Base-by-base conservation (phyloP, 2,329 filamentous ascomycete species). In the Xylaria sp. region DNA sequence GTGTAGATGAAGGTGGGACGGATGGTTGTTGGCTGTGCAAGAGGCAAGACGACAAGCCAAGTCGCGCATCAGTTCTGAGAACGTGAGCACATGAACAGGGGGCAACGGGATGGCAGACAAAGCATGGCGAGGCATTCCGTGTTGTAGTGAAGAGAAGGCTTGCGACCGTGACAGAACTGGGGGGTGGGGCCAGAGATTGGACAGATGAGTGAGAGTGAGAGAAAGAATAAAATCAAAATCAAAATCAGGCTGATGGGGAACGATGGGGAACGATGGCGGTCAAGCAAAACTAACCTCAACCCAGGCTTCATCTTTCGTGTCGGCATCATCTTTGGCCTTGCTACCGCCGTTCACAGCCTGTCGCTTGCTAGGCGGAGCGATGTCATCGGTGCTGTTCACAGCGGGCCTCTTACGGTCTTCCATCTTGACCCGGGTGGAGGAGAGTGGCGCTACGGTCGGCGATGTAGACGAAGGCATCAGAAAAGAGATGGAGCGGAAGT, bases 391-490 rank as follows among this genome's bases (percentile, higher is more conserved):
- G 79, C 91, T 92, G 82, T 89, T 87, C 76, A 92, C 88, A 79
- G 94, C 93, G 79, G 94, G 92, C 89, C 96, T 90, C 89, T 99
- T 99, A 89, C 96, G 93, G 86, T 98, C 96, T 88, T 99, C 96
- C 95, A 98, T 99, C 89, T 96, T 97, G 86, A 90, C 86, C 84
- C 93, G 87, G 87, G 90, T 90, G 85, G 93, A 91, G 85, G 93
- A 91, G 86, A 92, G 89, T 86, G 90, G 87, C 79, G 83, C 82
- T 82, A 90, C 86, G 83, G 89, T 88, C 80, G 87, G 86, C 76
- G 89, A 87, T 84, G 92, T 91, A 84, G 92, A 90, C 88, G 92
- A 88, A 91, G 90, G 90, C 93, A 97, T 97, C 88, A 93, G 92
- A 91, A 87, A 84, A 83, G 82, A 82, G 80, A 81, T 26, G 51